Base-by-base conservation (phyloP, 2,329 filamentous ascomycete species). In the Phialophora macrospora region DNA sequence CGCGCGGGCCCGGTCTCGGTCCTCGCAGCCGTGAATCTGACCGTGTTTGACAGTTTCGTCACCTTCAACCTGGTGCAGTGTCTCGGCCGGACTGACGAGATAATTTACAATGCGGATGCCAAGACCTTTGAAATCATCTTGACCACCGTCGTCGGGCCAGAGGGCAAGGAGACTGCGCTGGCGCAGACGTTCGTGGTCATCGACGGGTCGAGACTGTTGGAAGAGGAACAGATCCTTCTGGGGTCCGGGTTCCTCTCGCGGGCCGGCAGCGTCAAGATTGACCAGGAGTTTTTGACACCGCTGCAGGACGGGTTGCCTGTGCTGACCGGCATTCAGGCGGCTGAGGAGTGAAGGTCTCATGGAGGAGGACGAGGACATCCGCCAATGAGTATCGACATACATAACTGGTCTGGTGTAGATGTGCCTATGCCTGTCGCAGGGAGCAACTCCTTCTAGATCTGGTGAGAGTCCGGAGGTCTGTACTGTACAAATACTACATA, bases 41-140 rank as follows among this genome's bases (percentile, higher is more conserved):
- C 64, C 9, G 55, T 63, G 22, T 64, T 65, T 30, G 58, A 67
- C 34, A 66, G 64, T 30, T 69, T 66, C 44, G 49, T 69, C 55
- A 69, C 67, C n/a, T 55, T 64, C 51, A 65, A 69, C 34, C 38
- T 69, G 26, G 67, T 69, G n/a, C 48, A 49, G 9, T 64, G 67
- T 3, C 55, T 69, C 11, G 49, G 55, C 20, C 48, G 67, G 5
- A 32, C n/a, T 30, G 32, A 26, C 41, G 67, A 69, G 49, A 52
- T 69, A 38, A n/a, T n/a, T 4, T 32, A 49, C 28, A 60, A 63
- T 32, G 17, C 41, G 12, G 55, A 56, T 1, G n/a, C 12, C 8
- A 54, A 90, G 78, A 98, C 97, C 75, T 98, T 97, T 73, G 93
- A 97, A 78, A 89, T 98, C 30, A 87, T 97, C 5, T 93, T 97